Conservation (phyloP, 352 stramenopile genomes). For the Globisporangium alternatum region DNA sequence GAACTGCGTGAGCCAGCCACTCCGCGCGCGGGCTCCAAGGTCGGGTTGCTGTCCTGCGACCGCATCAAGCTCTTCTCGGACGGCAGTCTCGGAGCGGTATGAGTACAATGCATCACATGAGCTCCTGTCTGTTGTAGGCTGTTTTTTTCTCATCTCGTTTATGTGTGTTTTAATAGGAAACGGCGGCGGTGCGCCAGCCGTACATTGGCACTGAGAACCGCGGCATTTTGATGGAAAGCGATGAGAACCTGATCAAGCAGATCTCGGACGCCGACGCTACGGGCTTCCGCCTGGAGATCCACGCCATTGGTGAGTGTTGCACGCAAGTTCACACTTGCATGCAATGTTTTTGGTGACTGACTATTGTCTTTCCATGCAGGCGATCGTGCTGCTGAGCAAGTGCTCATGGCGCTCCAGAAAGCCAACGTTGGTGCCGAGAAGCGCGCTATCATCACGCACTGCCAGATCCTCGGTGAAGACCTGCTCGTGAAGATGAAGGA, state of each 20-base stretch:
- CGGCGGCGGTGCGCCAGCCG: slow-evolving; percentile 66
- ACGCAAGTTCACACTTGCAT: background rate
- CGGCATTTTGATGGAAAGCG: slow-evolving; percentile 83
- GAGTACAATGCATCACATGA: background rate
- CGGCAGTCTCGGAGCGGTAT: slow-evolving; percentile 83
- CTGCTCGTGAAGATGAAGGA: slow-evolving; percentile 67
- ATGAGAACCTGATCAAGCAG: slow-evolving; percentile 60
- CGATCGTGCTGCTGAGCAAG: slow-evolving; percentile 68
- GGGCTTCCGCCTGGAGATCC: slow-evolving; percentile 84
- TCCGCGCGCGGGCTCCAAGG: slow-evolving; percentile 32
- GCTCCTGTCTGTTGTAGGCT: background rate
- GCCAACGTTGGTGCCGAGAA: slow-evolving; percentile 44
- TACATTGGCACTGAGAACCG: slow-evolving; percentile 64
- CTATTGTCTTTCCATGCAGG: slow-evolving; percentile 24
- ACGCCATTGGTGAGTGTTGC: slow-evolving; percentile 74
- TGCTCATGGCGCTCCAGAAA: slow-evolving; percentile 59
- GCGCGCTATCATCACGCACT: slow-evolving; percentile 88
- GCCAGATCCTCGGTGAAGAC: slow-evolving; percentile 80
- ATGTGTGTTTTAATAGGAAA: slow-evolving; percentile 52
- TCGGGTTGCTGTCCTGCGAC: slow-evolving; percentile 71
- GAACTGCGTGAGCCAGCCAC: slow-evolving; percentile 51
- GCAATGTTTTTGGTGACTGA: slow-evolving; percentile 8
- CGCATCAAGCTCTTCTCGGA: slow-evolving; percentile 90
- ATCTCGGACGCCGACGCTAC: slow-evolving; percentile 47
- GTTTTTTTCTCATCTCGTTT: background rate